These are phyloP conservation scores for Alternaria panax DNA, from an alignment of 2,329 filamentous ascomycete species.

Conservation along the genomic window DNA sequence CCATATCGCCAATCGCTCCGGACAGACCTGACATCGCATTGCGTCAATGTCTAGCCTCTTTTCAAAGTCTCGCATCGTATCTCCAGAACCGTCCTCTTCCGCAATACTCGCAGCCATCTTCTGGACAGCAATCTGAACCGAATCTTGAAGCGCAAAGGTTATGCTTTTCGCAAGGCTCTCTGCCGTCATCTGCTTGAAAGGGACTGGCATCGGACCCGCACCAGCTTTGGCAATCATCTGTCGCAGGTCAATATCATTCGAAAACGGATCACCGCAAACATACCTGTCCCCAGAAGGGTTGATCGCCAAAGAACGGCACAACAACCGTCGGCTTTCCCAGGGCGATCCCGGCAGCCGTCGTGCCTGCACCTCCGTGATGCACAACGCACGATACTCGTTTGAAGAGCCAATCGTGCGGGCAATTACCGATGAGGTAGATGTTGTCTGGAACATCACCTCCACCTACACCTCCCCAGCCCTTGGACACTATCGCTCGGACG, in stretches of 20 bases:
- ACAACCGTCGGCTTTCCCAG: conserved; percentile 62
- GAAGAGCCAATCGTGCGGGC: conserved; percentile 66
- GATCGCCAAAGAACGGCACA: conserved; percentile 67
- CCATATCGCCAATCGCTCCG: conserved; percentile 28
- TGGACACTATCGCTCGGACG: conserved; percentile 61
- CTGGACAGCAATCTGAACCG: conserved; percentile 33
- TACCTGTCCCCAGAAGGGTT: conserved; percentile 61
- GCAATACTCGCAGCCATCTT: conserved; percentile 27
- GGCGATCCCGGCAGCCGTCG: conserved; percentile 63
- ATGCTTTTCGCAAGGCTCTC: conserved; percentile 58
- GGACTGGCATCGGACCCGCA: conserved; percentile 59
- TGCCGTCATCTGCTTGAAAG: conserved; percentile 55
- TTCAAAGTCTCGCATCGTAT: conserved; percentile 22
- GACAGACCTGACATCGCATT: conserved; percentile 31
- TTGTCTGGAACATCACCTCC: conserved; percentile 43
- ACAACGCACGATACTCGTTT: conserved; percentile 63
- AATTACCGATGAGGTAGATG: conserved; percentile 61
- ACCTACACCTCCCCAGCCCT: conserved; percentile 60
- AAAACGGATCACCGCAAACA: background rate
- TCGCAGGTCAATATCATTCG: background rate
- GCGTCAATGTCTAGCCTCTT: conserved; percentile 19
- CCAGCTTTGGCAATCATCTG: conserved; percentile 59
- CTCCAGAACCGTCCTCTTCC: conserved; percentile 24
- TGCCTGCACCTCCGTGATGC: conserved; percentile 67
- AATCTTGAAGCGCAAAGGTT: conserved; percentile 52